Conservation (phyloP, 2,329 filamentous ascomycete genomes). For the Verticillium nubilum region DNA sequence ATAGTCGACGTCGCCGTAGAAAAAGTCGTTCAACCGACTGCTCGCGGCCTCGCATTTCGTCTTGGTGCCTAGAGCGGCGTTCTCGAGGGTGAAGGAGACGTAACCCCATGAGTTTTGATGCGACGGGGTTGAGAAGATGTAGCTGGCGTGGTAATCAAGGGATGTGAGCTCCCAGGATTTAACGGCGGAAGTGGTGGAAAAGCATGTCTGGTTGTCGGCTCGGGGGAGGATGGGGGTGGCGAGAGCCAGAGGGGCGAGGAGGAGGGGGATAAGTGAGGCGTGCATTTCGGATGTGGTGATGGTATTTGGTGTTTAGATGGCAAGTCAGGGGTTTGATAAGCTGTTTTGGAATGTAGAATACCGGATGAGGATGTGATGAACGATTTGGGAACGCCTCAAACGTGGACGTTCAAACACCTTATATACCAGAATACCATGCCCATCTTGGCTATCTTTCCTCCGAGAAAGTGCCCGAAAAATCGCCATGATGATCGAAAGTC, state of each 20-base stretch:
- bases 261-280: conserved; percentile 4
- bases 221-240: conserved; percentile 4
- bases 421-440: neutral
- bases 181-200: conserved; percentile 12
- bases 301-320: neutral
- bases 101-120: conserved; percentile 44
- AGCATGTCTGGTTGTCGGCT: conserved; percentile 4
- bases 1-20: conserved; percentile 41
- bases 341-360: neutral
- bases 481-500: conserved; percentile 6
- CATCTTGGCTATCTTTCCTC: neutral
- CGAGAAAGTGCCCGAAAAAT: neutral
- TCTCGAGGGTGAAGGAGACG: conserved; percentile 43
- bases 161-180: conserved; percentile 31
- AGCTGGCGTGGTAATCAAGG: conserved; percentile 44
- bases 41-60: conserved; percentile 34
- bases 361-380: neutral
- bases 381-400: neutral
- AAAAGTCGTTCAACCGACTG: conserved; percentile 39
- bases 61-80: conserved; percentile 33
- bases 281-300: conserved; percentile 3
- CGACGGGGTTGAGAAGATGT: conserved; percentile 43
- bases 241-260: conserved; percentile 4
- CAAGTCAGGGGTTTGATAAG: neutral
- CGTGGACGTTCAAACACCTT: neutral